phyloP scores from a whole-genome alignment of 768 basidiomycete species.

The Suillus weaverae region DNA sequence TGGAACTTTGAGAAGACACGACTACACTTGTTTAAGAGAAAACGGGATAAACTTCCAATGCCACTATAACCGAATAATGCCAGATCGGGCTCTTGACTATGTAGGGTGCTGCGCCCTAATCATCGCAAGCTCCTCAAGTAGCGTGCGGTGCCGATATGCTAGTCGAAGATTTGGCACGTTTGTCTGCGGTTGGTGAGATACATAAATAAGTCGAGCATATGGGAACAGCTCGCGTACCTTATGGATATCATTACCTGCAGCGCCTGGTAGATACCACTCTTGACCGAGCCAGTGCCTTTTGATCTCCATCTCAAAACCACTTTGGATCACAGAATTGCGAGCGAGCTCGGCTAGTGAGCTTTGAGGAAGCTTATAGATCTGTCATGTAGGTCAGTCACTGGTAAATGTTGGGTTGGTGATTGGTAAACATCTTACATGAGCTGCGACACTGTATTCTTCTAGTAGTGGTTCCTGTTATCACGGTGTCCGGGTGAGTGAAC shows the following conservation, averaged over 20 bases:
- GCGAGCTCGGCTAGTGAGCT: conserved; percentile 94
- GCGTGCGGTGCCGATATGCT: conserved; percentile 87
- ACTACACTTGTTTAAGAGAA: neutral
- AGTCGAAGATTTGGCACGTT: conserved; percentile 93
- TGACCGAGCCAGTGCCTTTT: conserved; percentile 96
- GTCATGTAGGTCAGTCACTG: conserved; percentile 6
- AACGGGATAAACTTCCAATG: neutral
- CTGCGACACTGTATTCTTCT: conserved; percentile 98
- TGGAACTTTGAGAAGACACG: neutral
- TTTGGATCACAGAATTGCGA: conserved; percentile 95
- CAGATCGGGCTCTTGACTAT: neutral
- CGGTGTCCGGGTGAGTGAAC: neutral
- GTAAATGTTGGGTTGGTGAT: neutral
- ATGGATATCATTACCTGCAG: conserved; percentile 92
- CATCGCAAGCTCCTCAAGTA: conserved; percentile 82
- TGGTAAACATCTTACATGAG: conserved; percentile 62
- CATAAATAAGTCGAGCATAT: conserved; percentile 3
- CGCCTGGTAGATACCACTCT: conserved; percentile 91
- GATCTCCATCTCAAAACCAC: conserved; percentile 97
- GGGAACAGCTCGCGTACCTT: conserved; percentile 55
- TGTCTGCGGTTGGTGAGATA: conserved; percentile 52
- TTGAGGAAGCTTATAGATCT: conserved; percentile 97
- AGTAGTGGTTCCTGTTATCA: conserved; percentile 77
- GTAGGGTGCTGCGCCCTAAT: conserved; percentile 40
- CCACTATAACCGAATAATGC: neutral